Percentiles rank a stretch among this genome's conserved stretches.
Evolutionary conservation across 2,329 filamentous ascomycete genomes (phyloP).

Genomic region (Didymella lethalis): DNA sequence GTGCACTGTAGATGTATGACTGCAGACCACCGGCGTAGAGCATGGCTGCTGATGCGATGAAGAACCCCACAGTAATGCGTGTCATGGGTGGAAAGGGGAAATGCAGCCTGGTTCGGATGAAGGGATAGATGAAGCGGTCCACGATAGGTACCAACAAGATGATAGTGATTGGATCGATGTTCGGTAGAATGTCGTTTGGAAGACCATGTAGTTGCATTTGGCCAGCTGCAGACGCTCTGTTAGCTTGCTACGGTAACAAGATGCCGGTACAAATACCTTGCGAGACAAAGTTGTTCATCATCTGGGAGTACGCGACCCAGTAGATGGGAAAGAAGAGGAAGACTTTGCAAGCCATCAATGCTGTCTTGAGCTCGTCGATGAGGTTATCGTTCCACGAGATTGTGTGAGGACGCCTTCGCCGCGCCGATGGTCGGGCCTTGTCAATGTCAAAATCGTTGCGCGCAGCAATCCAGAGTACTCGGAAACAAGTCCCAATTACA

Average conservation of each 20-base stretch:
- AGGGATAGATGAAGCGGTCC: conserved; percentile 57
- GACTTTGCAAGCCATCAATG: conserved; percentile 71
- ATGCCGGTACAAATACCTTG: conserved; percentile 44
- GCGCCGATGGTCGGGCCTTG: conserved; percentile 69
- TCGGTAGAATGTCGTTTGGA: conserved; percentile 59
- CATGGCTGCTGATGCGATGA: conserved; percentile 62
- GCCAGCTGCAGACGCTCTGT: conserved; percentile 43
- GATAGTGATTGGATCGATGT: conserved; percentile 57
- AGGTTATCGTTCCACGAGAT: conserved; percentile 73
- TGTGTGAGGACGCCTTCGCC: conserved; percentile 48
- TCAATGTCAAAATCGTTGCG: conserved; percentile 63
- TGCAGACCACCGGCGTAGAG: conserved; percentile 66
- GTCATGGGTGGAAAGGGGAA: conserved; percentile 60
- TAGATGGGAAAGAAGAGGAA: conserved; percentile 63
- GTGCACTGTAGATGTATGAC: conserved; percentile 62
- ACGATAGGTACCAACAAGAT: conserved; percentile 58
- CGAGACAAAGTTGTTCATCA: conserved; percentile 59
- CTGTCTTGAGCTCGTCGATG: conserved; percentile 74
- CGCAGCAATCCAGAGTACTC: conserved; percentile 64
- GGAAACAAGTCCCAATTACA: conserved; percentile 59
- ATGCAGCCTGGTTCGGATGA: conserved; percentile 51
- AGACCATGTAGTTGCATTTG: conserved; percentile 58
- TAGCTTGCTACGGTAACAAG: background rate
- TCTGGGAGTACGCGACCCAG: conserved; percentile 56
- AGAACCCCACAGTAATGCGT: conserved; percentile 61